phyloP scores from a whole-genome alignment of 164 flowering plant species.

The Aristolochia fimbriata region DNA sequence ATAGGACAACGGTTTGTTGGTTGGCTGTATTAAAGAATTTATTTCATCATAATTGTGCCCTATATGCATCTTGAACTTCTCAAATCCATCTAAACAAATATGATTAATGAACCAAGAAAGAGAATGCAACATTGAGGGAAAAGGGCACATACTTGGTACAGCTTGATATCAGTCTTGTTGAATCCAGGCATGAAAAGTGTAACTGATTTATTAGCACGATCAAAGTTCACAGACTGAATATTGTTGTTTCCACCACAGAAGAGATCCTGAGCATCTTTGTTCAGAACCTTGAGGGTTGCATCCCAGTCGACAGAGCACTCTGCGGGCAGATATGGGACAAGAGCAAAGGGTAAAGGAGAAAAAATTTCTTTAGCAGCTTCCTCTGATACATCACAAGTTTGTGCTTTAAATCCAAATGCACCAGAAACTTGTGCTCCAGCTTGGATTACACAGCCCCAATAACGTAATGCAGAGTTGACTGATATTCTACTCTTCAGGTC shows the following conservation, averaged over 20 bases:
- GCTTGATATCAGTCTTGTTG: constrained; percentile 51
- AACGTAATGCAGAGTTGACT: constrained; percentile 55
- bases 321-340: constrained; percentile 38
- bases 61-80: not conserved
- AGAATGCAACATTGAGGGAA: not conserved
- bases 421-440: constrained; percentile 78
- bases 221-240: constrained; percentile 20
- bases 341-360: constrained; percentile 61
- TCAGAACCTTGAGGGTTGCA: constrained; percentile 17
- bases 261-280: constrained; percentile 29
- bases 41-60: too few relatives aligned
- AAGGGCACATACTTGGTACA: constrained; percentile 56
- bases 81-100: not conserved
- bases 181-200: constrained; percentile 15
- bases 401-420: constrained; percentile 38
- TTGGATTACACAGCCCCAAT: constrained; percentile 90
- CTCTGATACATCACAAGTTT: constrained; percentile 13
- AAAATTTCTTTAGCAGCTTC: constrained; percentile 28
- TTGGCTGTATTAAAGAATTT: too few relatives aligned
- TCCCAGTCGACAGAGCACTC: constrained; percentile 43
- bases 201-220: not conserved
- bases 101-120: not conserved
- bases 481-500: constrained; percentile 41
- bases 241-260: constrained; percentile 24
- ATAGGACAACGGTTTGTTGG: too few relatives aligned